phyloP scores from a whole-genome alignment of 2,329 filamentous ascomycete species.

The Fusarium incarnatum region DNA sequence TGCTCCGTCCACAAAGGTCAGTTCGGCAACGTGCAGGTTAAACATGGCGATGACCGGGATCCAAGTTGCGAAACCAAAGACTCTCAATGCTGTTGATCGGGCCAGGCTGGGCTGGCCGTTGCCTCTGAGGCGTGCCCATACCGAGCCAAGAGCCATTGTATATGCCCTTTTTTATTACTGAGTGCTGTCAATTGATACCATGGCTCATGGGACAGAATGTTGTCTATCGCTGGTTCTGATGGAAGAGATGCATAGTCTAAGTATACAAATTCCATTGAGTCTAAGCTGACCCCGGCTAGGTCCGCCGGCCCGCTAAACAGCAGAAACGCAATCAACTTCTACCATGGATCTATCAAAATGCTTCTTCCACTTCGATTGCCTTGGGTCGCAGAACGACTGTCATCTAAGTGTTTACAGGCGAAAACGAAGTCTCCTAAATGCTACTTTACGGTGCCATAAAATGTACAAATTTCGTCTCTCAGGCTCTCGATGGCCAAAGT shows the following conservation, averaged over 20 bases:
- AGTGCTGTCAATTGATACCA: not conserved
- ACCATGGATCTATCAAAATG: not conserved
- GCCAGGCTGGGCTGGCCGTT: conserved; percentile 42
- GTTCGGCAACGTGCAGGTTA: conserved; percentile 69
- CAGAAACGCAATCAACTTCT: not conserved
- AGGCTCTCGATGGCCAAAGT: not conserved
- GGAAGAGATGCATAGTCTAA: conserved; percentile 15
- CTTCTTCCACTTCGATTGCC: not conserved
- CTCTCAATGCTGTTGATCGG: conserved; percentile 56
- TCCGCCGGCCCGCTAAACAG: not conserved
- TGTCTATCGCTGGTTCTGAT: conserved; percentile 6
- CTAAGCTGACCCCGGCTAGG: conserved; percentile 45
- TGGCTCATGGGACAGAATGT: conserved; percentile 17
- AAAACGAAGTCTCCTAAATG: not conserved
- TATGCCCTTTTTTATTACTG: conserved; percentile 7
- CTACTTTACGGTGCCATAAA: not conserved
- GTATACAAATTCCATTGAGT: conserved; percentile 25
- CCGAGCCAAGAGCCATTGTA: conserved; percentile 51
- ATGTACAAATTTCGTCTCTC: not conserved
- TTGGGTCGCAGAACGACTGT: not conserved
- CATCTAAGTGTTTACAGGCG: not conserved
- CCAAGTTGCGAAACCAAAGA: conserved; percentile 69
- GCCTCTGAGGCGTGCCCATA: conserved; percentile 52
- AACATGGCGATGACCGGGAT: conserved; percentile 71
- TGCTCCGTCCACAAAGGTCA: conserved; percentile 67